Evolutionary conservation across 2,329 filamentous ascomycete genomes (phyloP).

Genomic region (Incumbomyces delicatus): DNA sequence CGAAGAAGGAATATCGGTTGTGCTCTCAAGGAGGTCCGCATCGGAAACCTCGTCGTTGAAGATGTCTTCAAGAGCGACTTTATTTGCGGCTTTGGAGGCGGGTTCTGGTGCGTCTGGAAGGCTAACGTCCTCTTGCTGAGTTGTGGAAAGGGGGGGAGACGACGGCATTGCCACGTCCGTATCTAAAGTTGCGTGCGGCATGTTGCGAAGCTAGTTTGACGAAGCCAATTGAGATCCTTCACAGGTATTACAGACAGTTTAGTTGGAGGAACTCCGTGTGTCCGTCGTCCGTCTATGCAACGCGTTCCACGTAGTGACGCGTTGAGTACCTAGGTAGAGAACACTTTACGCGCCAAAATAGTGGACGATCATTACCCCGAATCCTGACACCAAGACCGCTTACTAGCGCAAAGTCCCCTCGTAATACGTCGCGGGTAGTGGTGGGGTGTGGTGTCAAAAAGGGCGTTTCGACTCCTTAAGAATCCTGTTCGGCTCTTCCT

Average conservation of each 20-base stretch:
- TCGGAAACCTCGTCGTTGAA: slow-evolving; percentile 36
- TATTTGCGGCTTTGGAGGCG: slow-evolving; percentile 10
- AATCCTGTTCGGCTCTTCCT: too few relatives aligned
- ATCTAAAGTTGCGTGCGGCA: not conserved
- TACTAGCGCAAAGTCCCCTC: too few relatives aligned
- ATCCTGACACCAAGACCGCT: too few relatives aligned
- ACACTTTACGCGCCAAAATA: too few relatives aligned
- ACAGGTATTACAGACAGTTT: not conserved
- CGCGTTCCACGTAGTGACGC: not conserved
- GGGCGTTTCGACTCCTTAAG: too few relatives aligned
- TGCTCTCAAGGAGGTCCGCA: slow-evolving; percentile 44
- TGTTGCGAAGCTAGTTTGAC: not conserved
- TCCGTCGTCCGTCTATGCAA: too few relatives aligned
- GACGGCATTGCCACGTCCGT: slow-evolving; percentile 5
- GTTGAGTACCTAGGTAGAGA: not conserved
- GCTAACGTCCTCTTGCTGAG: slow-evolving; percentile 13
- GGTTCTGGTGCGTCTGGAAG: slow-evolving; percentile 19
- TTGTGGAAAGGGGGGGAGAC: slow-evolving; percentile 8
- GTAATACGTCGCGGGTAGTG: too few relatives aligned
- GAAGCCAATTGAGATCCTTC: not conserved
- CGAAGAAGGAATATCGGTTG: slow-evolving; percentile 29
- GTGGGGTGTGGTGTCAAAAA: too few relatives aligned
- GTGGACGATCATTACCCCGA: too few relatives aligned
- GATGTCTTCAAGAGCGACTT: slow-evolving; percentile 46
- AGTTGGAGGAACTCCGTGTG: too few relatives aligned